A percentile compares a stretch with the other conserved stretches of the same genome.
phyloP scores from a whole-genome alignment of 768 basidiomycete genomes.

The Lepiota brunneoincarnata region DNA sequence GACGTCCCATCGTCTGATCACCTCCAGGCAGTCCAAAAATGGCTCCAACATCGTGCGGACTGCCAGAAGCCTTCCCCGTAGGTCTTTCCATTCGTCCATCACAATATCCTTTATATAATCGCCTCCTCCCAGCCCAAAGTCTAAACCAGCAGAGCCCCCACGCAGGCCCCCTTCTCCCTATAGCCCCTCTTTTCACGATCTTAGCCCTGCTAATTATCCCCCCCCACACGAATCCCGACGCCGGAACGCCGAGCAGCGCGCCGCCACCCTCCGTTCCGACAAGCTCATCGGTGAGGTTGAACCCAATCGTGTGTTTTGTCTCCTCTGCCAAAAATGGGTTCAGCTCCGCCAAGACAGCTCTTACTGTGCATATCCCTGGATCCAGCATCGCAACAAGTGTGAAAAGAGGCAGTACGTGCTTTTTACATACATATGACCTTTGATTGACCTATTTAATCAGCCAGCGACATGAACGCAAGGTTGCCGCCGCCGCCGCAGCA shows the following conservation, averaged over 20 bases:
- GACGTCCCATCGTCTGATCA: constrained; percentile 58
- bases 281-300: constrained; percentile 65
- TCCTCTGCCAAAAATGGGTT: constrained; percentile 78
- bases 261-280: constrained; percentile 67
- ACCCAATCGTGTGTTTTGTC: constrained; percentile 72
- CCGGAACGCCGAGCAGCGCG: constrained; percentile 78
- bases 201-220: constrained; percentile 54
- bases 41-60: constrained; percentile 58
- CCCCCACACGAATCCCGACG: constrained; percentile 65
- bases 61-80: constrained; percentile 41
- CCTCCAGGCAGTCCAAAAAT: constrained; percentile 56
- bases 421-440: neutral
- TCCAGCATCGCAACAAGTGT: constrained; percentile 76
- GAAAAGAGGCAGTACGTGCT: constrained; percentile 61
- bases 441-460: constrained; percentile 25
- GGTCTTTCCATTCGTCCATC: neutral
- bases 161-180: constrained; percentile 22
- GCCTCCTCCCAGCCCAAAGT: neutral
- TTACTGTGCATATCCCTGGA: constrained; percentile 82
- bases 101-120: neutral
- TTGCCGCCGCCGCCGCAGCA: constrained; percentile 39
- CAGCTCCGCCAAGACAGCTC: constrained; percentile 76
- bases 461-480: constrained; percentile 55
- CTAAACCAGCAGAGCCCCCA: constrained; percentile 17
- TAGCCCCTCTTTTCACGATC: constrained; percentile 49